phyloP scores from a whole-genome alignment of 1,139 yeast genomes.

The Suhomyces kunorum region DNA sequence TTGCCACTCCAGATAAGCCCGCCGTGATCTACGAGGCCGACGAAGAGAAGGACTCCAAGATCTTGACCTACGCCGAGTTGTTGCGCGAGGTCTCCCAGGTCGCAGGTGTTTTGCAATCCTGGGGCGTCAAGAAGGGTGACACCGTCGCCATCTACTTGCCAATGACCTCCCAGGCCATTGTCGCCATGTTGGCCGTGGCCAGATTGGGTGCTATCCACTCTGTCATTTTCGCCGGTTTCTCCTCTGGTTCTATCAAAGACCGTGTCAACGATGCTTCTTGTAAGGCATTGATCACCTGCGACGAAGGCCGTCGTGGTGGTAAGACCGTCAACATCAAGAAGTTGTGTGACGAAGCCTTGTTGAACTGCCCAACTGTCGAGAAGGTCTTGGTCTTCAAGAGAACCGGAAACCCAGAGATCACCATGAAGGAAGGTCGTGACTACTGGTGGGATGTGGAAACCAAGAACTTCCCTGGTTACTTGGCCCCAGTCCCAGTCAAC shows the following conservation, averaged over 20 bases:
- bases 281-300: slow-evolving; percentile 89
- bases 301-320: slow-evolving; percentile 97
- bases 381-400: slow-evolving; percentile 85
- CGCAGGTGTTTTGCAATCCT: slow-evolving; percentile 79
- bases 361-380: slow-evolving; percentile 74
- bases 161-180: slow-evolving; percentile 94
- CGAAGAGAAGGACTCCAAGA: slow-evolving; percentile 73
- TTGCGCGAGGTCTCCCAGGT: slow-evolving; percentile 84
- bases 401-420: slow-evolving; percentile 68
- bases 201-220: slow-evolving; percentile 97
- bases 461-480: slow-evolving; percentile 77
- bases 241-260: slow-evolving; percentile 89
- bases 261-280: slow-evolving; percentile 88
- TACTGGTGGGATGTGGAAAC: slow-evolving; percentile 91
- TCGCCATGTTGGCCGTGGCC: slow-evolving; percentile 92
- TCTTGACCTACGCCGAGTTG: slow-evolving; percentile 81
- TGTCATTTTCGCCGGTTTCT: slow-evolving; percentile 95
- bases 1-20: slow-evolving; percentile 78
- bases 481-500: slow-evolving; percentile 84
- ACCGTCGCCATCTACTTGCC: slow-evolving; percentile 96
- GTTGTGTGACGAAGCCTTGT: slow-evolving; percentile 91
- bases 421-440: slow-evolving; percentile 83
- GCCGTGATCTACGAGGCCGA: slow-evolving; percentile 97
- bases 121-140: slow-evolving; percentile 94
- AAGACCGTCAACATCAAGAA: slow-evolving; percentile 86